Percentiles rank a stretch among this genome's conserved stretches.
Evolutionary conservation across 1,139 yeast genomes (phyloP).

Genomic region (Hansenula anomala): DNA sequence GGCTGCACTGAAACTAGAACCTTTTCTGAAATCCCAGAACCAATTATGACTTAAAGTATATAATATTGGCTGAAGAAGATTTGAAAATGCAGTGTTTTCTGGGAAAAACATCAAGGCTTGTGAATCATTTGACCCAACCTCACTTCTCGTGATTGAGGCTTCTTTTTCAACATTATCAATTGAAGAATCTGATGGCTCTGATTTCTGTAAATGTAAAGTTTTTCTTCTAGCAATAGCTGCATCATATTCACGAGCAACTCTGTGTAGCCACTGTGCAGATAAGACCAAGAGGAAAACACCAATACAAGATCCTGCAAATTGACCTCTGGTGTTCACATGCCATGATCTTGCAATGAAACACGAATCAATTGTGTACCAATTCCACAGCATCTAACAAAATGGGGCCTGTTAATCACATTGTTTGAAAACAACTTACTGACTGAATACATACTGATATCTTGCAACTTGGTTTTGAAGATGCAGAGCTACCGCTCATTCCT

Average conservation of each 20-base stretch:
- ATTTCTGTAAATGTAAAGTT: neutral
- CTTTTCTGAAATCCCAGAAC: conserved; percentile 25
- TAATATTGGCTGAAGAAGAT: conserved; percentile 24
- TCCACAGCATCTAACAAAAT: conserved; percentile 54
- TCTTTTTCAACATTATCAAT: conserved; percentile 2
- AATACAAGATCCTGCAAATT: conserved; percentile 68
- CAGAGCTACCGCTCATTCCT: conserved; percentile 9
- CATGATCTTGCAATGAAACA: conserved; percentile 62
- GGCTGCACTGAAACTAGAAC: conserved; percentile 17
- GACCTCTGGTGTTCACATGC: conserved; percentile 56
- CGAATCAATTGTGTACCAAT: conserved; percentile 55
- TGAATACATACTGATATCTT: conserved; percentile 22
- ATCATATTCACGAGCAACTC: conserved; percentile 50
- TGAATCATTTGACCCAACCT: neutral
- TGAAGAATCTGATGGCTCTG: neutral
- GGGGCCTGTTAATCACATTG: too few relatives aligned
- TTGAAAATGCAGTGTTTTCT: conserved; percentile 3
- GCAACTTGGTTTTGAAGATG: conserved; percentile 12
- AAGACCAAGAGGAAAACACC: conserved; percentile 58
- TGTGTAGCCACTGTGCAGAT: conserved; percentile 52
- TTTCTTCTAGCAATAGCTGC: conserved; percentile 22
- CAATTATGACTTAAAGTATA: conserved; percentile 38
- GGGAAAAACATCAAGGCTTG: conserved; percentile 7
- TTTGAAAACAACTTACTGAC: too few relatives aligned
- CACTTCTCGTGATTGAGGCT: neutral